Conservation (phyloP, 495 filamentous ascomycete genomes). For the Lasiosphaeria hispida region DNA sequence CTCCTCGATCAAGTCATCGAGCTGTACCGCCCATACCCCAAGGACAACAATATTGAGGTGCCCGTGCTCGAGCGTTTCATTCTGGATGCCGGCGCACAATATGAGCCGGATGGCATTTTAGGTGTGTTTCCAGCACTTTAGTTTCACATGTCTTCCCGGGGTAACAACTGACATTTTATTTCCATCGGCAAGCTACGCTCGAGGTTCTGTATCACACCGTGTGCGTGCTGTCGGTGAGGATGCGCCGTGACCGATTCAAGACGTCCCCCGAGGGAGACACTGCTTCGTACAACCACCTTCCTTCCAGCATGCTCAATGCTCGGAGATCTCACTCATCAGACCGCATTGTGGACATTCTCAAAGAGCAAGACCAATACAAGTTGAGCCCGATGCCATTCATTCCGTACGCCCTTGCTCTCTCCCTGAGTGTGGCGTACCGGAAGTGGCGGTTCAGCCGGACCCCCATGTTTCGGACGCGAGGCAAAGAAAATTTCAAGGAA, state of each 20-base stretch:
- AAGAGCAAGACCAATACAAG: slow-evolving; percentile 41
- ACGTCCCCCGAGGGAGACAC: slow-evolving; percentile 24
- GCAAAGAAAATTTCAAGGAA: slow-evolving; percentile 57
- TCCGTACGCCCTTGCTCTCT: slow-evolving; percentile 64
- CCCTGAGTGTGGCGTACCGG: slow-evolving; percentile 67
- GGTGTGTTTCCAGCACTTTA: slow-evolving; percentile 44
- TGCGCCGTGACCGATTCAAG: slow-evolving; percentile 29
- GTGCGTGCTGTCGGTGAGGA: slow-evolving; percentile 56
- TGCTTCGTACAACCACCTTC: slow-evolving; percentile 40
- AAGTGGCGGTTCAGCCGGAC: slow-evolving; percentile 66
- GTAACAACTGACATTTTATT: background rate
- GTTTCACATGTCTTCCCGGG: slow-evolving; percentile 21
- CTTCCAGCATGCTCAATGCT: slow-evolving; percentile 53
- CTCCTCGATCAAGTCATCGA: slow-evolving; percentile 64
- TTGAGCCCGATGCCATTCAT: slow-evolving; percentile 59
- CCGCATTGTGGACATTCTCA: slow-evolving; percentile 61
- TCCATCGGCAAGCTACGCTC: slow-evolving; percentile 47
- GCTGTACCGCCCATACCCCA: slow-evolving; percentile 62
- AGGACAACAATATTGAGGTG: slow-evolving; percentile 48
- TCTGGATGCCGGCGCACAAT: slow-evolving; percentile 40
- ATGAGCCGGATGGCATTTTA: slow-evolving; percentile 38
- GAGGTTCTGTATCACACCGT: slow-evolving; percentile 71
- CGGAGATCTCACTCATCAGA: slow-evolving; percentile 64
- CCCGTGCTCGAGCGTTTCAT: slow-evolving; percentile 68
- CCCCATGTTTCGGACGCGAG: slow-evolving; percentile 60